Base-by-base conservation (phyloP, 345 rosid species). In the Populus pruinosa region DNA sequence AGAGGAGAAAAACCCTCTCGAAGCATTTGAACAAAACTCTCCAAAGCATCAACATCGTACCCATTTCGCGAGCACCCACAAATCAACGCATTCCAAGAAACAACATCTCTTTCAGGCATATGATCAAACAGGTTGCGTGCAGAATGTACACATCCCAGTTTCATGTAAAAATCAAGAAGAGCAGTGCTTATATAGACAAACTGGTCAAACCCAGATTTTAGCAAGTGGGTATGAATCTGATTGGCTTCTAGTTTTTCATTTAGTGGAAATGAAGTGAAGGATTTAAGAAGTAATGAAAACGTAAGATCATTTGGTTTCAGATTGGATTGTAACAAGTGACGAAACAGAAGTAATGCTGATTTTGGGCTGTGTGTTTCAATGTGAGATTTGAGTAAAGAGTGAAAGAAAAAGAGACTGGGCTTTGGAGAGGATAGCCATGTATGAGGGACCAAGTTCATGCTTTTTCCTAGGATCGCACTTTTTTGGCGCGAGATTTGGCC, bases 1-100 rank as follows among this genome's bases (percentile, higher is more conserved):
- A 74, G 71, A 27, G 98, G 96, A 8, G 33, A 67, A 75, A 90
- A 85, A 1, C 94, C 95, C 76, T 87, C 84, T 79, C 85, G 78
- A 80, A 89, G 81, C 90, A 94, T 89, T 66, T 76, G 79, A n/a
- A 83, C 77, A 78, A 92, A 90, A 16, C 83, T 74, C 71, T 73
- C 47, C 82, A 88, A 79, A 5, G 92, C 93, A n/a, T 81, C 50
- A 61, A 56, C 71, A 66, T 84, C 88, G 55, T 55, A 83, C 18
- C 96, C 91, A 33, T 86, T 90, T 56, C 90, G 80, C 5, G 98
- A 89, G 43, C 86, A 92, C 69, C 96, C 98, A 76, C 87, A 88
- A 64, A 94, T 91, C 79, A 92, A 76, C 23, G 94, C 94, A 65
- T 93, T 92, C 98, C 98, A 93, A 75, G 90, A 81, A 67, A 94